Evolutionary conservation across 2,329 filamentous ascomycete genomes (phyloP).

Genomic region (Epichloe sp.): DNA sequence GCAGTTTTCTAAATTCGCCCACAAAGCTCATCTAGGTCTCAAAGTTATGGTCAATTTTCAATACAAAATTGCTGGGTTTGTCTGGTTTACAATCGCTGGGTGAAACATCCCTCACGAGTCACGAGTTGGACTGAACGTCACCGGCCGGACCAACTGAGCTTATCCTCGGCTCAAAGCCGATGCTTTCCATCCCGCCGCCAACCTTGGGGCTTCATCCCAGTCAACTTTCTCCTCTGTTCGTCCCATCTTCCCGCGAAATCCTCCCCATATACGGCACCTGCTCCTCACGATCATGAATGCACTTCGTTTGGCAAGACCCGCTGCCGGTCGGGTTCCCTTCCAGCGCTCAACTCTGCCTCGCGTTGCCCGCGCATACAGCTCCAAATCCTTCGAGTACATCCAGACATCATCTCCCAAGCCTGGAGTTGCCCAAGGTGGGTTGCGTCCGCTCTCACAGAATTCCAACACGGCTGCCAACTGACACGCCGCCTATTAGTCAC

Average conservation of each 20-base stretch:
- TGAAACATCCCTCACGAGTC: too few species aligned
- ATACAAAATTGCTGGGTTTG: too few species aligned
- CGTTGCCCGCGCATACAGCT: slow-evolving; percentile 38
- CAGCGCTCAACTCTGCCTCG: slow-evolving; percentile 44
- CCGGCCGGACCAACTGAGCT: too few species aligned
- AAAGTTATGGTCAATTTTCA: too few species aligned
- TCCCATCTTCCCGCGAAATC: not conserved
- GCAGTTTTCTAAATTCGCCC: too few species aligned
- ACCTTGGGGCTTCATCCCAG: not conserved
- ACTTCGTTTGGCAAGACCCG: slow-evolving; percentile 45
- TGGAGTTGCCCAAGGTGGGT: slow-evolving; percentile 77
- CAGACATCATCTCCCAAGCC: slow-evolving; percentile 70
- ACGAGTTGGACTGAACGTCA: too few species aligned
- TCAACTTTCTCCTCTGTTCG: not conserved
- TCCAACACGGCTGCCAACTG: not conserved
- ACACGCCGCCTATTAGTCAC: slow-evolving; percentile 49
- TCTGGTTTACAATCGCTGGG: too few species aligned
- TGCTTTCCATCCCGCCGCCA: slow-evolving; percentile 13
- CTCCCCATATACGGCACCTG: not conserved
- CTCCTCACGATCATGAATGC: slow-evolving; percentile 29
- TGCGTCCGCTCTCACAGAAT: not conserved
- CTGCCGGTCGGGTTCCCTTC: slow-evolving; percentile 34
- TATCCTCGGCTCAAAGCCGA: slow-evolving; percentile 15
- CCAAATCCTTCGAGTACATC: slow-evolving; percentile 62
- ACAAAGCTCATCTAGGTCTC: too few species aligned